Base-by-base conservation (phyloP, 2,329 filamentous ascomycete species). In the Arthroderma sp. region DNA sequence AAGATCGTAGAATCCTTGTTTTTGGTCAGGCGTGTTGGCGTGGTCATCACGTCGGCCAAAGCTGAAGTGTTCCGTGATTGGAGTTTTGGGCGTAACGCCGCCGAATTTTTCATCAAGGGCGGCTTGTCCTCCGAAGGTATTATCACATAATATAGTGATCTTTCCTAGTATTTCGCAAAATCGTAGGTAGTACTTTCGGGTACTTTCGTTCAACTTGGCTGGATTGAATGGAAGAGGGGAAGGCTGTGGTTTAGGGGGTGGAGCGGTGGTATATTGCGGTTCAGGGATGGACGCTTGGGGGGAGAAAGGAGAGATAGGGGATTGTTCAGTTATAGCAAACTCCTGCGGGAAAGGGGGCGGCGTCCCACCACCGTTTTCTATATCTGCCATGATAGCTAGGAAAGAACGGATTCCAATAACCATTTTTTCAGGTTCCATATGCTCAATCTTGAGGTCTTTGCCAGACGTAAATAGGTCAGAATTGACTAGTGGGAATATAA, bases 401-500 rank as follows among this genome's bases (percentile, higher is more conserved):
- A 97, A 98, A 2, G 93, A 88, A 61, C 90, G 83, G 61, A 98
- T 98, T 2, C 91, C 93, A 64, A 98, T 87, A n/a, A 97, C 91
- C 74, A 96, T 95, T 65, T 88, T 86, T 67, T 98, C 94, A 0
- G 94, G 93, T 61, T 98, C 93, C 61, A 98, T 79, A 66, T 94
- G 88, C 67, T 97, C 93, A 28, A 96, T 87, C 67, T 83, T 90
- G 43, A 93, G 74, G 47, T 95, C 88, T 65, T 85, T 88, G 76
- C 77, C 78, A 17, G 84, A 82, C 28, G 81, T 78, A 68, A 96
- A 93, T n/a, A 90, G 76, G 55, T 96, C 91, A 1, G 90, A 89
- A 67, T 95, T 95, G 67, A 98, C 87, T 38, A 98, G 75, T 2
- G 91, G 93, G 65, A 96, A 97, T n/a, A 98, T 88, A 62, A 97